Base-by-base conservation (phyloP, 2,329 filamentous ascomycete species). In the Stemphylium lycopersici region DNA sequence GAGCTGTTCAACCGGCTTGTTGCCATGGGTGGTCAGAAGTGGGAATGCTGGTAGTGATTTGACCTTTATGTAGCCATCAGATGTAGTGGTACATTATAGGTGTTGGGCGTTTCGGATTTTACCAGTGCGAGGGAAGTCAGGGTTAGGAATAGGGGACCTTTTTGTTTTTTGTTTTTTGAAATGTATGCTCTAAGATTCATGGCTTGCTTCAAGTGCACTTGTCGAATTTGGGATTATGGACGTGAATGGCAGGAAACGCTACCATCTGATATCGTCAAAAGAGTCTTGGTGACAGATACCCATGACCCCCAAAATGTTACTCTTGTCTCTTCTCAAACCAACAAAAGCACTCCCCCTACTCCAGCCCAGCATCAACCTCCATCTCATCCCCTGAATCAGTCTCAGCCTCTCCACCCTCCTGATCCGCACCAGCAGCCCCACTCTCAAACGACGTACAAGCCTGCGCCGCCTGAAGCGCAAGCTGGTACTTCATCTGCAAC, bases 1-100 rank as follows among this genome's bases (percentile, higher is more conserved):
- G 89, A 93, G 76, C 70, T 96, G 37, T 95, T 95, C 69, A 95
- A 95, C 76, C 84, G 90, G 13, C 71, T 93, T 50, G 77, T 92
- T 52, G 85, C 89, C 2, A 90, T 93, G 76, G 90, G 90, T 1
- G 83, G 83, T 12, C 90, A 95, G 81, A 91, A 91, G 80, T 95
- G 90, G 91, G 89, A 91, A 78, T 83, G 83, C 50, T 90, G 85
- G 86, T 93, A 63, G 36, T 47, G 29, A 16, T 18, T 47, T 22
- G 20, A 36, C n/a, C 16, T 29, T 11, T 15, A 10, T 11, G n/a
- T 12, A 33, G n/a, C 20, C 6, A 26, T 2, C 31, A 29, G 16
- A 45, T 22, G 10, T 7, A 6, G 22, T 20, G 22, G 7, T 52
- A 36, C 37, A 42, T 48, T 6, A 7, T 29, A 8, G 44, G 48